Evolutionary conservation across 306 rosid species (phyloP).

Genomic region (Lathyrus sativus): DNA sequence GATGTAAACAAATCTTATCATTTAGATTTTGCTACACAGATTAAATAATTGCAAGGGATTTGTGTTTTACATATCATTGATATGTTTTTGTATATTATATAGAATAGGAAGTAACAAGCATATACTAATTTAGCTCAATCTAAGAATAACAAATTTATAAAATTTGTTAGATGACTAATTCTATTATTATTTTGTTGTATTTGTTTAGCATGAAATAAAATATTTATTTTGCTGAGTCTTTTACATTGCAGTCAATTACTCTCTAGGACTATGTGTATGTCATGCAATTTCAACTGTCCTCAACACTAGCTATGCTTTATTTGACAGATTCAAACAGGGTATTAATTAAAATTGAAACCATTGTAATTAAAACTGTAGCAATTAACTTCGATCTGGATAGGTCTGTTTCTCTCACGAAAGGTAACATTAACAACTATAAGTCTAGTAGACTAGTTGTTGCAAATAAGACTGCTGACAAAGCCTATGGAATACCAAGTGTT

Average conservation of each 20-base stretch:
- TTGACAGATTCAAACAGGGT: not conserved
- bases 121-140: slow-evolving; percentile 3
- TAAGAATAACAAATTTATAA: slow-evolving; percentile 24
- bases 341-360: not conserved
- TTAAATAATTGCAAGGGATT: not conserved
- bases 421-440: too few relatives aligned
- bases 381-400: too few relatives aligned
- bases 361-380: too few relatives aligned
- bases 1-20: not conserved
- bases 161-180: slow-evolving; percentile 13
- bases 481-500: too few relatives aligned
- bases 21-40: slow-evolving; percentile 7
- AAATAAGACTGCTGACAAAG: too few relatives aligned
- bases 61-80: not conserved
- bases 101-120: not conserved
- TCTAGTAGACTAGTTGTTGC: too few relatives aligned
- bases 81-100: not conserved
- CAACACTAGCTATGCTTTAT: not conserved
- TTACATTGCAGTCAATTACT: too few relatives aligned
- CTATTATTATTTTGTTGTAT: slow-evolving; percentile 45
- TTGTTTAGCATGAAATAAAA: slow-evolving; percentile 23
- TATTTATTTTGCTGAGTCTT: slow-evolving; percentile 13
- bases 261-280: not conserved
- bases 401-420: too few relatives aligned
- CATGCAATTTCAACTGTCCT: not conserved